These are phyloP conservation scores for Comarum palustre DNA, from an alignment of 306 rosid species.

Conservation along the genomic window DNA sequence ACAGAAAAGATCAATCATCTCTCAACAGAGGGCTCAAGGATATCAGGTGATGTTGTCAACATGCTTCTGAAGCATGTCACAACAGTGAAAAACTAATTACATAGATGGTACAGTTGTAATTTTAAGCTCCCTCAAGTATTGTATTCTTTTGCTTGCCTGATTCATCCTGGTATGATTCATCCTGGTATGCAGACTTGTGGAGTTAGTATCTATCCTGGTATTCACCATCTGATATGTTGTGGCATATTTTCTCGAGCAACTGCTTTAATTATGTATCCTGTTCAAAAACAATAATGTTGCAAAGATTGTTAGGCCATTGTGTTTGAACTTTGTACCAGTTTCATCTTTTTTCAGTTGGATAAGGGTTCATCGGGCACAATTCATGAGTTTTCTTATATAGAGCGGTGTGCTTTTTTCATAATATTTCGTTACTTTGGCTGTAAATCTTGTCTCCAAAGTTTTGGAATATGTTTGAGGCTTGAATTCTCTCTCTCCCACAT, in stretches of 20 bases:
- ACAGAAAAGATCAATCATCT: constrained; percentile 61
- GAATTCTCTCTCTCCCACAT: not conserved
- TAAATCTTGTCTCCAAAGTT: not conserved
- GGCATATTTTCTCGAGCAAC: constrained; percentile 23
- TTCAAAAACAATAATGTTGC: constrained; percentile 15
- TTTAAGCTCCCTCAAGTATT: constrained; percentile 1
- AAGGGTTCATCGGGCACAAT: not conserved
- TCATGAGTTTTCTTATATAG: not conserved
- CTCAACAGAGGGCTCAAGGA: constrained; percentile 55
- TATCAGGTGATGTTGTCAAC: constrained; percentile 62
- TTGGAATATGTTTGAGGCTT: not conserved
- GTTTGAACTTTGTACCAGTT: not conserved
- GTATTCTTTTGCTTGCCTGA: constrained; percentile 18
- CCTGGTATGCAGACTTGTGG: constrained; percentile 15
- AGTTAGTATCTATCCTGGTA: constrained; percentile 30
- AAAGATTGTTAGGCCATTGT: not conserved
- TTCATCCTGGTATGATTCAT: constrained; percentile 29
- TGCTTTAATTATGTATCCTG: constrained; percentile 15
- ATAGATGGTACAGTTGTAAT: constrained; percentile 20
- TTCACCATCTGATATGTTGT: constrained; percentile 26
- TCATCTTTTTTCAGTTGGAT: not conserved
- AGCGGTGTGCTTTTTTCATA: not conserved
- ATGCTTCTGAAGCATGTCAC: constrained; percentile 84
- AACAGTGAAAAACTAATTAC: constrained; percentile 57
- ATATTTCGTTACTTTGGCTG: not conserved